phyloP scores from a whole-genome alignment of 345 rosid genomes.

The Ricinus communis region DNA sequence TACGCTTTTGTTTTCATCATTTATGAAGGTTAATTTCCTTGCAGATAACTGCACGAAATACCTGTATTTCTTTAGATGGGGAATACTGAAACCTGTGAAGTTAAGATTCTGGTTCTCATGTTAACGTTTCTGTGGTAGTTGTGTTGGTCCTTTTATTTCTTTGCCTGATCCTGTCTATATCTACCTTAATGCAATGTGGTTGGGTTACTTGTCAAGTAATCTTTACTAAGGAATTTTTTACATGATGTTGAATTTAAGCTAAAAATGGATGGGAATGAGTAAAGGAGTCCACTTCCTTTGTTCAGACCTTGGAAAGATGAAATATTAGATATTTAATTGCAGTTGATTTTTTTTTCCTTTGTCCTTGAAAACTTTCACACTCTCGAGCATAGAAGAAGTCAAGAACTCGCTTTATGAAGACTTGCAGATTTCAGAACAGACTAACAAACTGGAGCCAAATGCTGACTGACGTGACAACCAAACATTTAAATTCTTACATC shows the following conservation, averaged over 20 bases:
- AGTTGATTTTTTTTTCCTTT: background rate
- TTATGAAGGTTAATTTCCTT: conserved; percentile 32
- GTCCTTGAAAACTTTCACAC: background rate
- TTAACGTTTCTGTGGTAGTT: background rate
- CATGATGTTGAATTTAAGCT: background rate
- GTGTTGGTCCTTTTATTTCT: background rate
- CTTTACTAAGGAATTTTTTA: background rate
- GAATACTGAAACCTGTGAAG: conserved; percentile 4
- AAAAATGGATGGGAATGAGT: background rate
- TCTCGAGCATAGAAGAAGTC: background rate
- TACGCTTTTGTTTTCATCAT: conserved; percentile 47
- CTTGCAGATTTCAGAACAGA: background rate
- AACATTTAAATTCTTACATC: background rate
- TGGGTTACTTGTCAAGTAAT: conserved; percentile 12
- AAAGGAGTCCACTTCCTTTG: background rate
- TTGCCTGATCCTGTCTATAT: background rate
- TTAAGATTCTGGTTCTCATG: background rate
- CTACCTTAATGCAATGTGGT: background rate
- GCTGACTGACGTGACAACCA: background rate
- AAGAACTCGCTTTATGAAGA: background rate
- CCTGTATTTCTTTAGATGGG: conserved; percentile 12
- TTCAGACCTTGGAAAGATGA: background rate
- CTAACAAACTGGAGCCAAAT: background rate
- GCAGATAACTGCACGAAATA: conserved; percentile 27
- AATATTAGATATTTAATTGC: background rate